Evolutionary conservation across 768 basidiomycete species (phyloP).

Genomic region (Dioszegia aurantiaca): DNA sequence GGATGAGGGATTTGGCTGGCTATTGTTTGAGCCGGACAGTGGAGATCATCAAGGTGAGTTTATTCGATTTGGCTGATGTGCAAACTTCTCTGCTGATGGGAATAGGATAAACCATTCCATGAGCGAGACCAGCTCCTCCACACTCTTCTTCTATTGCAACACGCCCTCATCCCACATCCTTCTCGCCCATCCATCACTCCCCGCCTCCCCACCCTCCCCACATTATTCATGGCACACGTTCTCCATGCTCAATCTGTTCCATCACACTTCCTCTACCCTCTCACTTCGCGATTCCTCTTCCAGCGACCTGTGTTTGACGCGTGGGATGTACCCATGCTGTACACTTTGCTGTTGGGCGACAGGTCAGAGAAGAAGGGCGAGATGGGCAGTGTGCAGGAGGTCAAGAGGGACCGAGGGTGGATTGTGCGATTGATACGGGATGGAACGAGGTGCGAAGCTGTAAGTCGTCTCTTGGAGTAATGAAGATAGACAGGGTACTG

Average conservation of each 20-base stretch:
- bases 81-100: constrained; percentile 3
- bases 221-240: constrained; percentile 78
- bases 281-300: constrained; percentile 80
- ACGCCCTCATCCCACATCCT: constrained; percentile 57
- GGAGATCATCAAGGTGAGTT: constrained; percentile 63
- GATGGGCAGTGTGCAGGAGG: constrained; percentile 75
- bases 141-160: constrained; percentile 66
- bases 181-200: constrained; percentile 18
- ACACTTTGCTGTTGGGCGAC: constrained; percentile 43
- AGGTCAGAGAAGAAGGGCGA: constrained; percentile 34
- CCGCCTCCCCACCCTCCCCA: constrained; percentile 72
- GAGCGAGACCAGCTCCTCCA: constrained; percentile 72
- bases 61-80: constrained; percentile 9
- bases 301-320: constrained; percentile 79
- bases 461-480: constrained; percentile 22
- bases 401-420: constrained; percentile 83
- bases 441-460: constrained; percentile 63
- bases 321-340: constrained; percentile 85
- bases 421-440: constrained; percentile 78
- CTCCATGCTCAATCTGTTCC: constrained; percentile 81
- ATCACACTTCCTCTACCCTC: constrained; percentile 80
- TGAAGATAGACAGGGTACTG: not conserved
- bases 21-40: constrained; percentile 64
- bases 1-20: constrained; percentile 63
- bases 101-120: constrained; percentile 64